Conservation (phyloP, 192 early-diverging fungal genomes). For the Linnemannia schmuckeri region DNA sequence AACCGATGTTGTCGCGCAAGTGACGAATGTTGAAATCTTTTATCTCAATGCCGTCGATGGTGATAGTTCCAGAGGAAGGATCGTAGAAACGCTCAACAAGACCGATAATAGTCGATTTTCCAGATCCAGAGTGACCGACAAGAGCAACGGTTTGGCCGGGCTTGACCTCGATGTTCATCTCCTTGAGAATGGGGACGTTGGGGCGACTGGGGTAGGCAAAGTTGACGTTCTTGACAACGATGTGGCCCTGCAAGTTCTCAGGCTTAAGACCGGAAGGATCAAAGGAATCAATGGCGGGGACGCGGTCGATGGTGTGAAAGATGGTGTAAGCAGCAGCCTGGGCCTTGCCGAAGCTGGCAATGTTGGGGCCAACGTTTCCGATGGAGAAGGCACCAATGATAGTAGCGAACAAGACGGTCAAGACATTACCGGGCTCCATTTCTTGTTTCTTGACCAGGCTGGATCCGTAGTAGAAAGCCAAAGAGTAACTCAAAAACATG, state of each 20-base stretch:
- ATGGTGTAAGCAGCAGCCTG: conserved; percentile 87
- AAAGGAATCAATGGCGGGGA: conserved; percentile 80
- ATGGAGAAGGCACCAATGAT: conserved; percentile 73
- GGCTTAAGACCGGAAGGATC: conserved; percentile 63
- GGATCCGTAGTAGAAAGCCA: conserved; percentile 90
- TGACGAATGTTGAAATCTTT: conserved; percentile 70
- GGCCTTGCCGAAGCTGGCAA: conserved; percentile 78
- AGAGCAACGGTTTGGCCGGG: conserved; percentile 90
- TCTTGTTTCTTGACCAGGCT: conserved; percentile 64
- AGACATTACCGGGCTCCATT: conserved; percentile 66
- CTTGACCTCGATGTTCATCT: conserved; percentile 75
- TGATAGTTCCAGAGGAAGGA: conserved; percentile 71
- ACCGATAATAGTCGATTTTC: conserved; percentile 81
- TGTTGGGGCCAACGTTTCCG: conserved; percentile 75
- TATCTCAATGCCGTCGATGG: conserved; percentile 73
- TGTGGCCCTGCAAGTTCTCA: conserved; percentile 72
- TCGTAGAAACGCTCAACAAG: conserved; percentile 87
- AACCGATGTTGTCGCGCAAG: conserved; percentile 78
- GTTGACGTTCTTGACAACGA: conserved; percentile 79
- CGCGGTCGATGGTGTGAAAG: conserved; percentile 85
- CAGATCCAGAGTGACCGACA: conserved; percentile 88
- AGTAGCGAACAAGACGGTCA: conserved; percentile 84
- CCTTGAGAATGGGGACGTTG: conserved; percentile 82
- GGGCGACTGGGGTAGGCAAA: conserved; percentile 89
- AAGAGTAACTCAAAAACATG: conserved; percentile 81